A percentile compares a stretch with the other conserved stretches of the same genome.
Conservation (phyloP, 2,329 filamentous ascomycete species). For the Incumbomyces delicatus region DNA sequence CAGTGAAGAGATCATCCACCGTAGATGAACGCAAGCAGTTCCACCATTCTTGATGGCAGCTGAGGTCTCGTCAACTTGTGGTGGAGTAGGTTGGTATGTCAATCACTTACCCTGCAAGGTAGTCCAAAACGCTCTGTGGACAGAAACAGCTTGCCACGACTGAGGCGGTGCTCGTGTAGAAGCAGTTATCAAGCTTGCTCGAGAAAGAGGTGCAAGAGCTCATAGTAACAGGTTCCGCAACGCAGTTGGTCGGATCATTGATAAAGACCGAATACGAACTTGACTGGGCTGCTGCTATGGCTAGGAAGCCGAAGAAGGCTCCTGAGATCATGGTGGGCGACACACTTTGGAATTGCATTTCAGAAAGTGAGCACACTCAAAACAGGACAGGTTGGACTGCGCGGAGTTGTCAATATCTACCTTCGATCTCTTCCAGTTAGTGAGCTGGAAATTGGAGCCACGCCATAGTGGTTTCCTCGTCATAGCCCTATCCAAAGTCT, state of each 20-base stretch:
- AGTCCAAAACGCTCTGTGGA: constrained; percentile 5
- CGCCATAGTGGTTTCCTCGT: neutral
- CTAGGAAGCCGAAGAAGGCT: neutral
- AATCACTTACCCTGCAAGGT: constrained; percentile 3
- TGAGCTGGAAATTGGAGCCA: neutral
- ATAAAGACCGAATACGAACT: neutral
- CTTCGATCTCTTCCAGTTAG: neutral
- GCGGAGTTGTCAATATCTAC: neutral
- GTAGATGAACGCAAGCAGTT: constrained; percentile 1
- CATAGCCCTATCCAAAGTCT: neutral
- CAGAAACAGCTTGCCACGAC: constrained; percentile 2
- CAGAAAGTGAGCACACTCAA: neutral
- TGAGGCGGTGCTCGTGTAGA: neutral
- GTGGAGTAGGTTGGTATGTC: neutral
- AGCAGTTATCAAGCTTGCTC: constrained; percentile 1
- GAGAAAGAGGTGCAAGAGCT: constrained; percentile 3
- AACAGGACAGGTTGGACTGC: neutral
- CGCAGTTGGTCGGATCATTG: neutral
- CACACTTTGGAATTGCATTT: neutral
- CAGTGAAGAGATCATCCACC: constrained; percentile 2
- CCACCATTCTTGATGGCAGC: constrained; percentile 6
- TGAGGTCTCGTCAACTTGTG: neutral
- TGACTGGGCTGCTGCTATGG: constrained; percentile 1
- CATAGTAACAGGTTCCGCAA: constrained; percentile 1
- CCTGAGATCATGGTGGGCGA: neutral